Evolutionary conservation across 1,284 basidiomycete species (phyloP).

Genomic region (Phenoliferia sp.): DNA sequence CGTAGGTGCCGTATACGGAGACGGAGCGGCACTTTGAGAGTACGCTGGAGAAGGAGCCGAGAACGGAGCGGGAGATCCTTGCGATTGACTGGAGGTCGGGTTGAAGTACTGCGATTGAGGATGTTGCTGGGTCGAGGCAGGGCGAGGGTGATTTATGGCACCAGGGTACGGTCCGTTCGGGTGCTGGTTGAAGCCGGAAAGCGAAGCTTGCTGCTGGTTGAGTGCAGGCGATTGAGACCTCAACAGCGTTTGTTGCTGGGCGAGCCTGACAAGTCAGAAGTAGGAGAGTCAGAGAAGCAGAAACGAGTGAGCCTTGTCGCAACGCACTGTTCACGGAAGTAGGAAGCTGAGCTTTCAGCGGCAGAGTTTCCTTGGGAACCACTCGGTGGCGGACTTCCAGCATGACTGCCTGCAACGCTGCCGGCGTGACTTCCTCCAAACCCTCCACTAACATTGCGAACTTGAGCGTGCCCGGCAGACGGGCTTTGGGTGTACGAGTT

Average conservation of each 20-base stretch:
- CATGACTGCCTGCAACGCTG: constrained; percentile 14
- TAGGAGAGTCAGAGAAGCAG: not conserved
- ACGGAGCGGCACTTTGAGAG: constrained; percentile 1
- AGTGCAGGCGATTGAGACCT: constrained; percentile 9
- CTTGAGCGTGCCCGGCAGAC: constrained; percentile 13
- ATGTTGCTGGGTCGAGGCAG: not conserved
- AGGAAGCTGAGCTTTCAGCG: constrained; percentile 11
- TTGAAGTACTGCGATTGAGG: not conserved
- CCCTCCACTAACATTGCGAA: constrained; percentile 2
- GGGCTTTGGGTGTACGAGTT: constrained; percentile 18
- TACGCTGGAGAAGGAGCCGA: constrained; percentile 13
- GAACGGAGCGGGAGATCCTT: constrained; percentile 10
- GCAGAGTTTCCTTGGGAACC: not conserved
- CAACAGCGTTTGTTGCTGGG: constrained; percentile 13
- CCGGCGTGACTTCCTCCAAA: constrained; percentile 13
- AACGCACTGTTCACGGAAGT: constrained; percentile 26
- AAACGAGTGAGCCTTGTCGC: not conserved
- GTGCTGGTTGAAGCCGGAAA: constrained; percentile 2
- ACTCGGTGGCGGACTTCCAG: constrained; percentile 14
- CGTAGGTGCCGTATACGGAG: constrained; percentile 8
- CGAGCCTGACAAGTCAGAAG: constrained; percentile 7
- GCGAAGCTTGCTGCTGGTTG: constrained; percentile 2
- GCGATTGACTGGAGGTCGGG: not conserved
- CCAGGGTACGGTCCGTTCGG: no score
- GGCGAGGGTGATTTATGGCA: not conserved